Evolutionary conservation across 2,329 filamentous ascomycete species (phyloP).

Genomic region (Leptodontidium sp.): DNA sequence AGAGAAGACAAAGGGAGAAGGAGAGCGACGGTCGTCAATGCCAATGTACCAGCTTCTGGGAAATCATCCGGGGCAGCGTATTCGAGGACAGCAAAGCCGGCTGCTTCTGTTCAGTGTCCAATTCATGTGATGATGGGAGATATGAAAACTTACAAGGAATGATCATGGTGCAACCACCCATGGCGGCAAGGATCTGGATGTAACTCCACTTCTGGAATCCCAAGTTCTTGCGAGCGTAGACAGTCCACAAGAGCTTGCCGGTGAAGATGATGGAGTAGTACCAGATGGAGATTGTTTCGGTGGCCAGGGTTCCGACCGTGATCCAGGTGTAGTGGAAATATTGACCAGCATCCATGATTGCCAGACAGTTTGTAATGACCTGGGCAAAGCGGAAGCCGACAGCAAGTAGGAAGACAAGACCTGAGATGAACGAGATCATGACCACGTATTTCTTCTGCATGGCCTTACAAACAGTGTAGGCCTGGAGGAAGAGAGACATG

Average conservation of each 20-base stretch:
- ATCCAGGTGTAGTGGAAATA: slow-evolving; percentile 50
- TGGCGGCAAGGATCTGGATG: slow-evolving; percentile 72
- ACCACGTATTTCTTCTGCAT: slow-evolving; percentile 53
- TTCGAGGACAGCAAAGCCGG: slow-evolving; percentile 66
- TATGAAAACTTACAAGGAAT: slow-evolving; percentile 61
- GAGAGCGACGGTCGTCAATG: slow-evolving; percentile 66
- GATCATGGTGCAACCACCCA: slow-evolving; percentile 72
- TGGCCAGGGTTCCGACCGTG: slow-evolving; percentile 56
- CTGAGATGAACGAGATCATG: slow-evolving; percentile 56
- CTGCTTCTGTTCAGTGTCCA: slow-evolving; percentile 50
- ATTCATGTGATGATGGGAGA: slow-evolving; percentile 13
- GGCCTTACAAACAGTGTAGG: slow-evolving; percentile 63
- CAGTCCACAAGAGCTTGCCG: slow-evolving; percentile 65
- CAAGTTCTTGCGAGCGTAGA: slow-evolving; percentile 61
- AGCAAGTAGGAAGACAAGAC: slow-evolving; percentile 57
- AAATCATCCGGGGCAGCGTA: slow-evolving; percentile 54
- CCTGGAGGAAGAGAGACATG: slow-evolving; percentile 67
- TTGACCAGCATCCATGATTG: slow-evolving; percentile 36
- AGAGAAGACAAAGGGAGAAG: slow-evolving; percentile 72
- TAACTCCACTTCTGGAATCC: slow-evolving; percentile 68
- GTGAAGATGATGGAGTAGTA: slow-evolving; percentile 70
- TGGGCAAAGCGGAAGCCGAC: slow-evolving; percentile 62
- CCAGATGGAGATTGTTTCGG: slow-evolving; percentile 64
- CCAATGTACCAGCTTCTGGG: slow-evolving; percentile 61
- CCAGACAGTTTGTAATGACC: slow-evolving; percentile 54